A percentile compares a stretch with the other conserved stretches of the same genome.
Conservation (phyloP, 2,329 filamentous ascomycete species). For the Fusarium sp. region DNA sequence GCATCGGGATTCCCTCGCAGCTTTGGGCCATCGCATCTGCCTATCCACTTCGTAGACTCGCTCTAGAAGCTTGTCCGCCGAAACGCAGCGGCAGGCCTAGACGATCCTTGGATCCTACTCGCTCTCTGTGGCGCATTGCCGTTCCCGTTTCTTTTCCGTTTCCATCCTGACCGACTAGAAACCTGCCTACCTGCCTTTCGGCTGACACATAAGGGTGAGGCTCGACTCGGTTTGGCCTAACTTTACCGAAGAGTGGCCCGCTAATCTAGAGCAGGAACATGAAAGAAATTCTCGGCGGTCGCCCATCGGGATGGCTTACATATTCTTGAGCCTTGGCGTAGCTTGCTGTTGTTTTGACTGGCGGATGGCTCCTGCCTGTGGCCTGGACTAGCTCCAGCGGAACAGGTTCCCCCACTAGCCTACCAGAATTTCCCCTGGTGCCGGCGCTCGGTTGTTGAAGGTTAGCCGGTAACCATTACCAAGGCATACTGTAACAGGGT, state of each 20-base stretch:
- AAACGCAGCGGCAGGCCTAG: neutral
- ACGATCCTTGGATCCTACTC: no score
- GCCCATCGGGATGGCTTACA: constrained; percentile 33
- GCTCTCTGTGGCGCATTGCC: constrained; percentile 7
- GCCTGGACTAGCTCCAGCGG: constrained; percentile 17
- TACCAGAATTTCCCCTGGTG: constrained; percentile 24
- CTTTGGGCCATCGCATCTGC: neutral
- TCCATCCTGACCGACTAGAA: constrained; percentile 6
- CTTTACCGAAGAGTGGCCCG: constrained; percentile 2
- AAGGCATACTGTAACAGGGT: constrained; percentile 1
- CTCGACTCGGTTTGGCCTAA: neutral
- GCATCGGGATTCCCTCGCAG: constrained; percentile 32
- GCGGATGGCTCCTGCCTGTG: constrained; percentile 1
- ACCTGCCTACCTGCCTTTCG: neutral
- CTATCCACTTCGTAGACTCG: constrained; percentile 12
- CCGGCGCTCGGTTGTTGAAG: constrained; percentile 21
- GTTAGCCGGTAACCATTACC: constrained; percentile 3
- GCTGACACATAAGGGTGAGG: constrained; percentile 4
- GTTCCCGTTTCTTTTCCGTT: constrained; percentile 31
- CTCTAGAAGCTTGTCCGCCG: constrained; percentile 28
- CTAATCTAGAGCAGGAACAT: constrained; percentile 22
- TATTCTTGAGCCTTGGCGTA: constrained; percentile 35
- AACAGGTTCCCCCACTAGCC: constrained; percentile 24
- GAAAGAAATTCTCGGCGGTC: constrained; percentile 27
- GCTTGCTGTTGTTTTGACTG: constrained; percentile 11